These are phyloP conservation scores for Phoma sp. DNA, from an alignment of 2,329 filamentous ascomycete genomes.

Conservation along the genomic window DNA sequence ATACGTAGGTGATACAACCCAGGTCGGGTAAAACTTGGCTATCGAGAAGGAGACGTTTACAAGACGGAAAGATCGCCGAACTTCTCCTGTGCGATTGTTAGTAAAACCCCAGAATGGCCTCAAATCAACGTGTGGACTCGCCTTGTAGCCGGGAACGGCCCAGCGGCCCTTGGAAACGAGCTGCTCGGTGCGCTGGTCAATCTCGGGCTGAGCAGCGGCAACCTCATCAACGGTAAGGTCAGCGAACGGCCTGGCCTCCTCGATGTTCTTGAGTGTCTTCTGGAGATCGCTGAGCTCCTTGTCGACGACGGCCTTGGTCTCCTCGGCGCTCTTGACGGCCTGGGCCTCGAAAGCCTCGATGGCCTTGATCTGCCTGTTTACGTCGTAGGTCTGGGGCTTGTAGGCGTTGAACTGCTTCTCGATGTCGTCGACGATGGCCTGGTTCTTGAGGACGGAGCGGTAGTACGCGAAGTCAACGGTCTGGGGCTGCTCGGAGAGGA, in stretches of 20 bases:
- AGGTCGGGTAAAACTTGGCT: constrained; percentile 39
- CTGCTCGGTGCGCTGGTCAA: constrained; percentile 94
- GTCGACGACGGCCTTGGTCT: constrained; percentile 95
- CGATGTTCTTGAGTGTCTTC: constrained; percentile 96
- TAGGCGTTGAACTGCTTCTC: constrained; percentile 93
- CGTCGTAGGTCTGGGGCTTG: constrained; percentile 92
- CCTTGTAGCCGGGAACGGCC: constrained; percentile 99
- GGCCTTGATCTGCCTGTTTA: constrained; percentile 91
- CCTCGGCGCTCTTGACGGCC: constrained; percentile 94
- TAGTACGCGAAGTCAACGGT: constrained; percentile 93
- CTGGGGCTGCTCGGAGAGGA: constrained; percentile 82
- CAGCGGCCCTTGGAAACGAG: constrained; percentile 98
- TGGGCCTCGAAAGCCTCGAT: constrained; percentile 98
- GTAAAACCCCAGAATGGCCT: constrained; percentile 25
- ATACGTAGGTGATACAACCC: constrained; percentile 49
- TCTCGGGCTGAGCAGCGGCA: constrained; percentile 89
- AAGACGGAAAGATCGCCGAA: constrained; percentile 96
- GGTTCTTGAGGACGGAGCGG: constrained; percentile 93
- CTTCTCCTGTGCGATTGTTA: constrained; percentile 79
- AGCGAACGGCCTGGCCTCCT: constrained; percentile 93
- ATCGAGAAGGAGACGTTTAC: constrained; percentile 62
- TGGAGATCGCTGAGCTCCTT: constrained; percentile 91
- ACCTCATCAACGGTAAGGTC: constrained; percentile 98
- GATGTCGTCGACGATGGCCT: constrained; percentile 92
- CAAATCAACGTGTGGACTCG: constrained; percentile 53